Base-by-base conservation (phyloP, 352 stramenopile species). In the Hyaloperonospora arabidopsidis region DNA sequence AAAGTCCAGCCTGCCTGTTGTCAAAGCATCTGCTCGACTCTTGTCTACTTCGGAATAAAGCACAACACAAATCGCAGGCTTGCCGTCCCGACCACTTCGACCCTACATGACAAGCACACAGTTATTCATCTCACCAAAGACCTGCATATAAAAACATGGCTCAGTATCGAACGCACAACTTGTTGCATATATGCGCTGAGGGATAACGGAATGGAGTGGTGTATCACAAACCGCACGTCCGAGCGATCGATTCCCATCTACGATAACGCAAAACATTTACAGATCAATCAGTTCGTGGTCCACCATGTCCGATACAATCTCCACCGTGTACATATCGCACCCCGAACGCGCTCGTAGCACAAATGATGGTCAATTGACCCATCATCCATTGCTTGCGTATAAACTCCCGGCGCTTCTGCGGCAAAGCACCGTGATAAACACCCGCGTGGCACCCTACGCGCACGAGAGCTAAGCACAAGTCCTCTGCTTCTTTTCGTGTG, bases 181-280 rank as follows among this genome's bases (percentile, higher is more conserved):
- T 90, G 82, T 49, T 93, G 82, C 17, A 70, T 77, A 54, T 93
- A 93, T 1, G 76, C 71, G 2, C 74, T 66, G 3, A 90, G 53
- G 0, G 79, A 86, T 22, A 88, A 45, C 22, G 82, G 79, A 0
- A 90, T 59, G 5, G 79, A 86, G 54, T 85, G 64, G 29, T 93
- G 82, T 5, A 88, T 72, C 15, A 93, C 75, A 44, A 84, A 84
- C 32, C 79, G 78, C 12, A 92, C 82, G 49, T 92, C 79, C 1
- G 77, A 41, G 2, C 76, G 74, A 51, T 90, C 82, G 25, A 92
- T 89, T 5, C 82, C 82, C 79, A 92, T 88, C 82, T 92, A 65
- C 35, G 25, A 28, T 17, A 35, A 17, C 44, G 49, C 5, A 59
- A 14, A 32, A 23, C 1, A 15, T 32, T 19, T 13, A 13, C 17